Evolutionary conservation across 805 yeast species (phyloP), one percentile per base, ranked within the genome.

Genomic region (Peterozyma toletana): DNA sequence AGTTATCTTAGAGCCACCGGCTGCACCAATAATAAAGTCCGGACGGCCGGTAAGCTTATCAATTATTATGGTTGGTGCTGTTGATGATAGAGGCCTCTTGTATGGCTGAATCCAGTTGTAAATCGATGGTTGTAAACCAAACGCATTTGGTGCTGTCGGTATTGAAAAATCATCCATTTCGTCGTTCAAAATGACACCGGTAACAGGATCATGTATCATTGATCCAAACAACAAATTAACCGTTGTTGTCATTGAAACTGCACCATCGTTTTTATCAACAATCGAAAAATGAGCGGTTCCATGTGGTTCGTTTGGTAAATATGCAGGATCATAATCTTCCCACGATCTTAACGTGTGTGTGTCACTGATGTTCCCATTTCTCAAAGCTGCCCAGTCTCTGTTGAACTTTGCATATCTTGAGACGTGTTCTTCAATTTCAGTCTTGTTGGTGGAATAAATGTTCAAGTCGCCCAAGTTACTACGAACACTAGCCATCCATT

Each of bases 81-180:
- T 77, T 2, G 96, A 86, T 5, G 95, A 84, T 37, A 91, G 67
- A 2, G 99, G 98, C 48, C 98, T 70, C 53, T 83, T 85, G 47
- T 63, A 72, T 0, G 96, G 95, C 38, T 68, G 71, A 27, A 89
- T 76, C 55, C 77, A 86, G 60, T 91, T 91, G 68, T 74, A 86
- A 15, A 78, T 66, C 0, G 96, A 86, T 0, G 99, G 96, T 9
- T 78, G 75, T 40, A 91, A 72, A 21, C 82, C 84, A 62, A 89
- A 91, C 13, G 88, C 83, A 60, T 91, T 91, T 14, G 75, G 68
- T 7, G 71, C 65, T 13, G 75, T 68, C 1, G 93, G 89, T 30
- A 77, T 68, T 9, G 96, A 83, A 56, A 91, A 91, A 58, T 91
- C 98, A 61, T 91, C 97, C 96, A 91, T 90, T 60, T 91, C 88